phyloP scores from a whole-genome alignment of 176 grass and related monocot species.

The Tillandsia fasciculata region DNA sequence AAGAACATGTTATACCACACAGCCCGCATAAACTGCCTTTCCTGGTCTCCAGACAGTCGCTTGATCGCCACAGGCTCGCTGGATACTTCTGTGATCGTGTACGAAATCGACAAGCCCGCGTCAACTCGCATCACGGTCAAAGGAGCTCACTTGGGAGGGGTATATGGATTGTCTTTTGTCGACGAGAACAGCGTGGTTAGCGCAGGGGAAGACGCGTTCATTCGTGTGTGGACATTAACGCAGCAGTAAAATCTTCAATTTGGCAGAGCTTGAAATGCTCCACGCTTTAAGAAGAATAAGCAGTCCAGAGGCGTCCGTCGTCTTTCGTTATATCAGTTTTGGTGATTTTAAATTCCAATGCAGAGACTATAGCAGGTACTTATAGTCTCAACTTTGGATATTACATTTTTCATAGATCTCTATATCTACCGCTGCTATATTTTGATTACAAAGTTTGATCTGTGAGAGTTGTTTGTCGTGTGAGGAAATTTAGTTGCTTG shows the following conservation, averaged over 20 bases:
- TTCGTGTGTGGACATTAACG: conserved; percentile 79
- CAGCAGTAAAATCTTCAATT: conserved; percentile 30
- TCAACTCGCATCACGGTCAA: conserved; percentile 69
- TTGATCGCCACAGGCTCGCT: conserved; percentile 83
- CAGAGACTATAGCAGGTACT: too few species aligned
- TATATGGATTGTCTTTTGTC: conserved; percentile 64
- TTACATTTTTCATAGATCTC: too few species aligned
- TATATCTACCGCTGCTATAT: too few species aligned
- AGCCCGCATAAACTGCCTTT: conserved; percentile 71
- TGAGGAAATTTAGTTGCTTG: too few species aligned
- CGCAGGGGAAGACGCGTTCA: conserved; percentile 73
- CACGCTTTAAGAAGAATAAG: background rate
- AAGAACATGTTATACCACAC: conserved; percentile 99
- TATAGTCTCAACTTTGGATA: too few species aligned
- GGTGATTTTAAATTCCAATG: background rate
- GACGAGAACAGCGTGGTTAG: conserved; percentile 54
- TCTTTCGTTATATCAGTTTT: background rate
- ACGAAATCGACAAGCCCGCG: conserved; percentile 74
- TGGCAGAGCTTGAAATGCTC: background rate
- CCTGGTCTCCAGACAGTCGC: conserved; percentile 82
- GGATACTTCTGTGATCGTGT: conserved; percentile 82
- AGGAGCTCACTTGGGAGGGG: conserved; percentile 91
- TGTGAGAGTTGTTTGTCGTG: too few species aligned
- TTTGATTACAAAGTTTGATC: too few species aligned
- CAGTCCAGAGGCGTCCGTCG: background rate